Percentiles rank a stretch among this genome's conserved stretches.
phyloP scores from a whole-genome alignment of 1,284 basidiomycete genomes.

The Volvariella volvacea region DNA sequence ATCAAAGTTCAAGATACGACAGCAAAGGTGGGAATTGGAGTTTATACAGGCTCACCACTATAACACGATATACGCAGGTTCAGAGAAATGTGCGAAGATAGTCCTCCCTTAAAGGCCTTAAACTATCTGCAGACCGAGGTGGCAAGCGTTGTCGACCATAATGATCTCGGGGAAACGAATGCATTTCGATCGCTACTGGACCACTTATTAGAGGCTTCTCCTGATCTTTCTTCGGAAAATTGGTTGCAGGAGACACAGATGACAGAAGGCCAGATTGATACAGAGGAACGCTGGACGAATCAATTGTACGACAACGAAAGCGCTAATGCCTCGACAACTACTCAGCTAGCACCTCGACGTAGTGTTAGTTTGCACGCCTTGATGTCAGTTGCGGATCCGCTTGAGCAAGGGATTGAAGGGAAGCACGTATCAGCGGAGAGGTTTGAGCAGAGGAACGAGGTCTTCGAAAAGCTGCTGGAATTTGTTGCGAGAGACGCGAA shows the following conservation, averaged over 20 bases:
- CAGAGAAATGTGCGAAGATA: conserved; percentile 68
- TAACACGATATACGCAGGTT: conserved; percentile 39
- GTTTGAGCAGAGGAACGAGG: conserved; percentile 55
- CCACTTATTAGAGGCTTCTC: conserved; percentile 45
- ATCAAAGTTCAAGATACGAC: conserved; percentile 53
- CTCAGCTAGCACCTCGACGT: conserved; percentile 15
- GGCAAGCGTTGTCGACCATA: conserved; percentile 63
- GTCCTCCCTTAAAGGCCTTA: conserved; percentile 59
- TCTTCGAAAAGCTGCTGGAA: conserved; percentile 61
- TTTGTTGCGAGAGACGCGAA: conserved; percentile 58
- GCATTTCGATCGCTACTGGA: conserved; percentile 62
- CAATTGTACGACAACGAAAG: conserved; percentile 2
- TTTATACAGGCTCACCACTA: conserved; percentile 1
- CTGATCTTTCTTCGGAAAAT: conserved; percentile 11
- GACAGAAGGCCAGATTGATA: conserved; percentile 9
- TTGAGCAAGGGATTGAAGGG: conserved; percentile 2
- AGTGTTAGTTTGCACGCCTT: conserved; percentile 6
- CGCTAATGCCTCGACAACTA: not conserved
- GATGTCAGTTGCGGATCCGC: conserved; percentile 5
- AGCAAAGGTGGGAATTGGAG: conserved; percentile 51
- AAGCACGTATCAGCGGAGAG: conserved; percentile 22
- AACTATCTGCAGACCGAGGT: conserved; percentile 66
- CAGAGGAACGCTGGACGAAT: conserved; percentile 21
- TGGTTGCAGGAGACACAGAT: conserved; percentile 10
- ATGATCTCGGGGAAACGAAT: conserved; percentile 51